phyloP scores from a whole-genome alignment of 257 asterid genomes.

The Nicotiana obtusifolia region DNA sequence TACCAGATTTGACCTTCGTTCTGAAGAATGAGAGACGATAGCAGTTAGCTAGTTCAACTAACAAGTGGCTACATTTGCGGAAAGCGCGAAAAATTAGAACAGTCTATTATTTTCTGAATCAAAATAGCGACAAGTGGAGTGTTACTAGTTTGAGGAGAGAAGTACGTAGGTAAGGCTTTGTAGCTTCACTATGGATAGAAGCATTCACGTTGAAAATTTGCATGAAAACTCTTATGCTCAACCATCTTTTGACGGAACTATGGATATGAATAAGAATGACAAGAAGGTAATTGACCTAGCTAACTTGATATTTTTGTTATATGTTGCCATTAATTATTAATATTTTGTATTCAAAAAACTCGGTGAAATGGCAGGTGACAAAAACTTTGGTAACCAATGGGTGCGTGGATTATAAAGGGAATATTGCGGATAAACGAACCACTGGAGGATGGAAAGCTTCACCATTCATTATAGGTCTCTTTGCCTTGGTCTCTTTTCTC shows the following conservation, averaged over 20 bases:
- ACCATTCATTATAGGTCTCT: constrained; percentile 62
- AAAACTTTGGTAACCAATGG: constrained; percentile 52
- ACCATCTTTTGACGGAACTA: background rate
- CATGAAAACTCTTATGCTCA: background rate
- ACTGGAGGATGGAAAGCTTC: constrained; percentile 89
- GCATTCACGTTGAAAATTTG: background rate
- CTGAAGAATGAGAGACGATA: background rate
- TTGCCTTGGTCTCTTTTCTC: no score
- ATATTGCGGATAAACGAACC: constrained; percentile 38
- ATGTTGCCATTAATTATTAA: background rate
- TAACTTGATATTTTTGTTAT: background rate
- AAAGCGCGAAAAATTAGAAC: background rate
- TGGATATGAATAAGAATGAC: background rate
- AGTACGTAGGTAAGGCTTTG: background rate
- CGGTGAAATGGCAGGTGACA: constrained; percentile 17
- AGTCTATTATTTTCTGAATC: background rate
- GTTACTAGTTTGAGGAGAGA: background rate
- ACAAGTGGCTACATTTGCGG: background rate
- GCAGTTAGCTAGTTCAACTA: background rate
- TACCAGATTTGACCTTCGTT: background rate
- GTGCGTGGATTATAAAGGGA: constrained; percentile 54
- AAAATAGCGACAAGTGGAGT: background rate
- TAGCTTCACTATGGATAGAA: background rate
- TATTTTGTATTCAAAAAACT: background rate
- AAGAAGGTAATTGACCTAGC: background rate